Base-by-base conservation (phyloP, 225 moss, liverwort and hornwort genomes). In the Pseudisothecium myosuroides region DNA sequence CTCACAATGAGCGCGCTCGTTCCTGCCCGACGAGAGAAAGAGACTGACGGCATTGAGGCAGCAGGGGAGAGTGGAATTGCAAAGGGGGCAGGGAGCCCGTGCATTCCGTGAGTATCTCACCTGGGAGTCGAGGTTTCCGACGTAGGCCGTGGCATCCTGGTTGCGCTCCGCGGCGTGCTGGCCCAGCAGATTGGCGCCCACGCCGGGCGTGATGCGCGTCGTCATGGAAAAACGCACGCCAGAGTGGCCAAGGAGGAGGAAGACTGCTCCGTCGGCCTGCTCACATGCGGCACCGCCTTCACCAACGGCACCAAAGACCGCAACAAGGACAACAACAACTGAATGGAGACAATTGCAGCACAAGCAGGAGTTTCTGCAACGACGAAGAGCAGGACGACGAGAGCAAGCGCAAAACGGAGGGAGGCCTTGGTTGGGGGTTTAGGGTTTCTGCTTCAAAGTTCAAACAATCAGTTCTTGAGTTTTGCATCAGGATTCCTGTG, bases 151-250 rank as follows among this genome's bases (percentile, higher is more conserved):
- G 79, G 99, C 99, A 85, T 99, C 99, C 95, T 99, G 99, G 92
- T 99, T 99, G 89, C 99, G 96, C 90, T 99, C 99, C 13, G 99
- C 97, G n/a, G 99, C 96, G 87, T 99, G 99, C 90, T 99, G 99
- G 85, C 99, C 99, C 62, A 99, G 89, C 23, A 99, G 94, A 91
- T 99, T 99, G 80, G 99, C 99, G 83, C 99, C 99, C 90, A 99
- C 99, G 82, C 99, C 99, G 71, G 99, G 99, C 90, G 99, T 99
- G 87, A 99, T 99, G 90, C 99, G 93, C 90, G 99, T 99, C 82
- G 99, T 99, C 99, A 99, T 99, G 85, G 83, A 10, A 18, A 68
- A 49, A 21, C 58, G 67, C 47, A 36, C 90, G 88, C 88, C 90
- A 58, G 78, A 21, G 60, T 15, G 65, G 7, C 86, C 52, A 1